A percentile compares a stretch with the other conserved stretches of the same genome.
Evolutionary conservation across 2,329 filamentous ascomycete species (phyloP).

Genomic region (Ceratocystis variospora): DNA sequence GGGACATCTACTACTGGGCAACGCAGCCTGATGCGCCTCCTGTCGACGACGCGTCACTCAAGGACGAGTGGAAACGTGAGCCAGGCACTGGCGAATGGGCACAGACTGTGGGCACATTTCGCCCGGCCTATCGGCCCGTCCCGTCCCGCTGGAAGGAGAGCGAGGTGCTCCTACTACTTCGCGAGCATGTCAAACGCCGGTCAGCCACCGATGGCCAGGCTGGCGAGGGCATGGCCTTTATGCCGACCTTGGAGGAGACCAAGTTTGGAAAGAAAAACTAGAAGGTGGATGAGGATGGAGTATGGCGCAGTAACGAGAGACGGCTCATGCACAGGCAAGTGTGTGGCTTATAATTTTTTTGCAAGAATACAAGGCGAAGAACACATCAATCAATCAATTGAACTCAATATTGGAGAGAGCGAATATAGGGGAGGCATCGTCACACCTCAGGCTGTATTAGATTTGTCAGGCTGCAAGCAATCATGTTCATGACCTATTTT

Average conservation of each 20-base stretch:
- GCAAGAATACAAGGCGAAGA: background rate
- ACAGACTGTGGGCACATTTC: slow-evolving; percentile 88
- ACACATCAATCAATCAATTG: background rate
- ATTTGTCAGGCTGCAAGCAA: background rate
- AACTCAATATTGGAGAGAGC: background rate
- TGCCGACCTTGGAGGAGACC: slow-evolving; percentile 34
- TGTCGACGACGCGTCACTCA: slow-evolving; percentile 19
- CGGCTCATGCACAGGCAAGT: background rate
- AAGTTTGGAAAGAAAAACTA: slow-evolving; percentile 11
- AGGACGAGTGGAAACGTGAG: slow-evolving; percentile 27
- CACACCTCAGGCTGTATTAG: background rate
- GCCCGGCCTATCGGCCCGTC: slow-evolving; percentile 83
- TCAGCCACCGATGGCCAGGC: slow-evolving; percentile 30
- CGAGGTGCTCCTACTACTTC: slow-evolving; percentile 61
- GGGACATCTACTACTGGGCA: slow-evolving; percentile 99
- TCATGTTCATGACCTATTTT: background rate
- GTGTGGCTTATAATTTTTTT: background rate
- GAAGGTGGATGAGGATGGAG: background rate
- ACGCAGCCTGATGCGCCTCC: slow-evolving; percentile 62
- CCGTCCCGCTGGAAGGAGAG: slow-evolving; percentile 74
- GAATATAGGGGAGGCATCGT: background rate
- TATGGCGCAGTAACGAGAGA: background rate
- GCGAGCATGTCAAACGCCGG: slow-evolving; percentile 62
- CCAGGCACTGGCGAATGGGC: slow-evolving; percentile 67
- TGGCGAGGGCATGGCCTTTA: slow-evolving; percentile 41